Evolutionary conservation across 2,329 filamentous ascomycete species (phyloP), one percentile per base, ranked within the genome.

Genomic region (Hypoxylon rubiginosum): DNA sequence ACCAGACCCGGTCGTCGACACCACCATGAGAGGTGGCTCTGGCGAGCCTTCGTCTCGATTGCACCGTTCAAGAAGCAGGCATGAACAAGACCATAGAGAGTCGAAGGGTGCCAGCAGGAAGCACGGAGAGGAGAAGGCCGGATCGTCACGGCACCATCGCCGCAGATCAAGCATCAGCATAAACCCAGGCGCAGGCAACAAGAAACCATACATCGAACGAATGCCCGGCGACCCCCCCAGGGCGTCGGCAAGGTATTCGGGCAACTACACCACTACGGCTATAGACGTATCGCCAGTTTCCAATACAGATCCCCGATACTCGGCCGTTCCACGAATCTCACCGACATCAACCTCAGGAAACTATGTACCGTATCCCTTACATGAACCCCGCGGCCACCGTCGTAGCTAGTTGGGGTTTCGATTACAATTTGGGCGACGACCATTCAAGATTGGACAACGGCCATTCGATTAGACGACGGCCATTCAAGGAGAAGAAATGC

Each of bases 161-260:
- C 69, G 67, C 11, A 67, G 62, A 19, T 52, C 43, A 26, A 71
- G 68, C 17, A 41, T 62, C 36, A 66, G 57, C 45, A 53, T 64
- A 24, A 52, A 56, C 2, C 41, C 63, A 36, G 49, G 65, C 9
- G 51, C 46, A 11, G 63, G 53, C 41, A 68, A 57, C 49, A 67
- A 59, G 43, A 68, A 58, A 24, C 67, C 68, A 50, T 73, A 73
- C 43, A 69, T 73, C 43, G 71, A 73, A 48, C 62, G 52, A 43
- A 66, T 69, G 64, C 66, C 67, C n/a, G 51, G 55, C 11, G 51
- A 59, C 11, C 34, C 51, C 26, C 39, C 69, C 15, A 62, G 58
- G 24, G 48, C 62, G 15, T 45, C 61, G 9, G 26, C 28, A 13
- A 64, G 62, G 39, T 52, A 68, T 41, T 51, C 58, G 1, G 53